These are phyloP conservation scores for Sporothrix phasma DNA, from an alignment of 2,329 filamentous ascomycete genomes.

Conservation along the genomic window DNA sequence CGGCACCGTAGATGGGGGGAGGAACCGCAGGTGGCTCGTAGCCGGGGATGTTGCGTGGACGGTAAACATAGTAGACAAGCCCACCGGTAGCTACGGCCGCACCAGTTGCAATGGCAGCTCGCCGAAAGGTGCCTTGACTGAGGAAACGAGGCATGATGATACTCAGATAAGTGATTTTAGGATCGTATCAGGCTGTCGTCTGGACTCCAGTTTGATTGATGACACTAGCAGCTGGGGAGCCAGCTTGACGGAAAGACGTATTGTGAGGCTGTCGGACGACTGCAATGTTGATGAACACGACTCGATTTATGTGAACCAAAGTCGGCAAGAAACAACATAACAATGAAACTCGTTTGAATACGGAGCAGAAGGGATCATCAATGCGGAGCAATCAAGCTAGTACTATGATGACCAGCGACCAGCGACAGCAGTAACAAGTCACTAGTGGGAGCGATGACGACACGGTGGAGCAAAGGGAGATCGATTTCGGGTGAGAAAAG, in stretches of 20 bases:
- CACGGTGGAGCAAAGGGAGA: conserved; percentile 6
- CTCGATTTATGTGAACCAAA: background rate
- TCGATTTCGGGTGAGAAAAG: background rate
- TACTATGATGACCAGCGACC: background rate
- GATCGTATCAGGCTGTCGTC: background rate
- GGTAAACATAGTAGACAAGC: conserved; percentile 45
- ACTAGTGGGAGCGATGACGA: conserved; percentile 7
- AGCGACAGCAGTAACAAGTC: background rate
- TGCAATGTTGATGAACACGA: background rate
- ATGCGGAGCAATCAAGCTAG: background rate
- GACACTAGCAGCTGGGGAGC: background rate
- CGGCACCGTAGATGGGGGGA: conserved; percentile 58
- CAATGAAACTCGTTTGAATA: background rate
- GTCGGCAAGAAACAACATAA: background rate
- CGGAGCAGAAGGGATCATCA: too few relatives aligned
- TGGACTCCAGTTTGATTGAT: background rate
- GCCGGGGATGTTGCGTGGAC: conserved; percentile 63
- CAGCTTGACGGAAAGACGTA: too few relatives aligned
- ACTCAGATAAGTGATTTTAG: background rate
- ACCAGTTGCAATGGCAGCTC: conserved; percentile 35
- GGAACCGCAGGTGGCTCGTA: conserved; percentile 58
- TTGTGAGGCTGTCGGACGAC: too few relatives aligned
- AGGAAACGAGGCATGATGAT: conserved; percentile 24
- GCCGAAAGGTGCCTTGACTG: conserved; percentile 29
- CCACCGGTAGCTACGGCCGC: conserved; percentile 35